These are phyloP conservation scores for Erysimum cheiranthoides DNA, from an alignment of 345 rosid species.

Conservation along the genomic window DNA sequence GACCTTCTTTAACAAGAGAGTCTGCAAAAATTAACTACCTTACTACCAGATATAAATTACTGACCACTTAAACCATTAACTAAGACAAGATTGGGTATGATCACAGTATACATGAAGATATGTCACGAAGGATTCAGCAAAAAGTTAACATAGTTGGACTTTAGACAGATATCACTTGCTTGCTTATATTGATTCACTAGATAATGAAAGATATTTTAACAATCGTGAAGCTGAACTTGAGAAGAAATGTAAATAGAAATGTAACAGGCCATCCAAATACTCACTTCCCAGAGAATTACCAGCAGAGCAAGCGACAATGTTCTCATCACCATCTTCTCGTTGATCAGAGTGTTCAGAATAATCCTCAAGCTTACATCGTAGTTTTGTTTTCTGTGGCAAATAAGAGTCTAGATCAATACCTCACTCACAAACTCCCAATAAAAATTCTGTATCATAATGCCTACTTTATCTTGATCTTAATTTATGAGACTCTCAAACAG, in stretches of 20 bases:
- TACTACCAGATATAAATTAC: slow-evolving; percentile 21
- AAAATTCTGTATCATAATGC: slow-evolving; percentile 61
- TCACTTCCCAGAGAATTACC: slow-evolving; percentile 73
- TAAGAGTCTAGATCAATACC: slow-evolving; percentile 61
- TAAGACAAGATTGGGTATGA: slow-evolving; percentile 15
- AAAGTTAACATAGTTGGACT: neutral
- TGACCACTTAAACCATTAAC: slow-evolving; percentile 9
- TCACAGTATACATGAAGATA: slow-evolving; percentile 5
- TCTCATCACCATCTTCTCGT: slow-evolving; percentile 70
- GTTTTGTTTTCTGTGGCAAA: slow-evolving; percentile 64
- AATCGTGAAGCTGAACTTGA: slow-evolving; percentile 13
- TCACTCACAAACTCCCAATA: slow-evolving; percentile 60
- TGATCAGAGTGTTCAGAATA: slow-evolving; percentile 65
- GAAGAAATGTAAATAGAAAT: too few relatives aligned
- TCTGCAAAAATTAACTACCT: slow-evolving; percentile 54
- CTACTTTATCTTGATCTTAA: slow-evolving; percentile 61
- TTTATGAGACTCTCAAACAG: slow-evolving; percentile 53
- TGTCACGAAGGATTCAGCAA: slow-evolving; percentile 13
- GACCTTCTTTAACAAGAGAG: slow-evolving; percentile 63
- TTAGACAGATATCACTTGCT: slow-evolving; percentile 17
- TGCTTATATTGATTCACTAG: neutral
- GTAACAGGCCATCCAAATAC: slow-evolving; percentile 43
- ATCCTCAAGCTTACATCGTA: slow-evolving; percentile 51
- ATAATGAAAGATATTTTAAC: neutral
- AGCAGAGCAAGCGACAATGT: slow-evolving; percentile 57